phyloP scores from a whole-genome alignment of 371 early-diverging fungal species.

The Entomophthora muscae region DNA sequence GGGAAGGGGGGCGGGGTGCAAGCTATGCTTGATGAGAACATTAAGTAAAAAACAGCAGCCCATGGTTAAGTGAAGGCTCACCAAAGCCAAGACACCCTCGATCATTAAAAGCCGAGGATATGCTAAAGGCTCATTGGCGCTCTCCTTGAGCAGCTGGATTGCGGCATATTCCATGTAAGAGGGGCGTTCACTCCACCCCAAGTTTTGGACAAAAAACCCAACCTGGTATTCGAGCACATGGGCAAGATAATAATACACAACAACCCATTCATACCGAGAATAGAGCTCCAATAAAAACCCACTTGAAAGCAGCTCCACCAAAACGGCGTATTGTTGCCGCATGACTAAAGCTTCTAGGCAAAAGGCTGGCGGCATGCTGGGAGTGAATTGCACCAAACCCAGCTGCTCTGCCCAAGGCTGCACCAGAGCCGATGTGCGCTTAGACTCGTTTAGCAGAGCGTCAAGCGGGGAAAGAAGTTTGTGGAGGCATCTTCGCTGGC shows the following conservation, averaged over 20 bases:
- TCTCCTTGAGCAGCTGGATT: neutral
- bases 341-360: neutral
- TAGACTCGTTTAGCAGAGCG: neutral
- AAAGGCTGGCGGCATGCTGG: neutral
- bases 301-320: neutral
- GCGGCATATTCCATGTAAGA: neutral
- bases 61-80: neutral
- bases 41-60: neutral
- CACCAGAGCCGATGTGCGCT: neutral
- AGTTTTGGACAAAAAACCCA: constrained; percentile 3
- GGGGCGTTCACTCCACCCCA: neutral
- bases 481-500: neutral
- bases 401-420: neutral
- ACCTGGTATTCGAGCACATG: neutral
- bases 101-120: neutral
- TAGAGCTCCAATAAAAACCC: neutral
- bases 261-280: neutral
- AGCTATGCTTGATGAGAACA: neutral
- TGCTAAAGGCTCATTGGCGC: neutral
- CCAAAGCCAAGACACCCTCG: neutral
- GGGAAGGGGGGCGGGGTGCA: neutral
- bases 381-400: neutral
- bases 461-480: neutral
- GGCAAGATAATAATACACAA: neutral
- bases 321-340: neutral